Percentiles rank a stretch among this genome's conserved stretches.
These are phyloP conservation scores for Entomortierella parvispora DNA, from an alignment of 192 early-diverging fungal genomes.

Conservation along the genomic window DNA sequence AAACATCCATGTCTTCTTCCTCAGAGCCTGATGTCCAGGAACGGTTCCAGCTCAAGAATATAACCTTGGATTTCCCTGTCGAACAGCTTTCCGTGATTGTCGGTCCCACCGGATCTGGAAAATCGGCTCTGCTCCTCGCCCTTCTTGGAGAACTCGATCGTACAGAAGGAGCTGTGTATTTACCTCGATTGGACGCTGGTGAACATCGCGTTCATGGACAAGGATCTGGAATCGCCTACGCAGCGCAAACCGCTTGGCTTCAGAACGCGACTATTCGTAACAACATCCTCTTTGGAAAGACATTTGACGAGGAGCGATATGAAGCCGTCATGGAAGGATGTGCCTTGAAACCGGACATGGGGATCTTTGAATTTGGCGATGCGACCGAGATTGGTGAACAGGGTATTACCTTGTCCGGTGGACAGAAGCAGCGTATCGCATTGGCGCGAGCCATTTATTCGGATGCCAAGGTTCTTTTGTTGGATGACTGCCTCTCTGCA, in stretches of 20 bases:
- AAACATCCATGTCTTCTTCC: conserved; percentile 55
- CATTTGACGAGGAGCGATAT: conserved; percentile 76
- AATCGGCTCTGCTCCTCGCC: conserved; percentile 79
- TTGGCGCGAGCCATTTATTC: conserved; percentile 88
- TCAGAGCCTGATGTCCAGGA: conserved; percentile 2
- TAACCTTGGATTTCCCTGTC: conserved; percentile 70
- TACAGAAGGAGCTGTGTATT: conserved; percentile 39
- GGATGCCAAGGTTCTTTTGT: conserved; percentile 64
- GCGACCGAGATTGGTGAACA: conserved; percentile 91
- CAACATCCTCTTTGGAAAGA: conserved; percentile 82
- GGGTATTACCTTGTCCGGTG: conserved; percentile 81
- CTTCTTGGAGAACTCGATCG: conserved; percentile 82
- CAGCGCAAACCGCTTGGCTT: conserved; percentile 72
- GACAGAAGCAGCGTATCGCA: conserved; percentile 83
- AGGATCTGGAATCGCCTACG: conserved; percentile 77
- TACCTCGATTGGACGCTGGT: conserved; percentile 39
- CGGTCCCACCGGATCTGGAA: conserved; percentile 88
- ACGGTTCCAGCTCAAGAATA: conserved; percentile 63
- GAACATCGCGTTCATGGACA: conserved; percentile 28
- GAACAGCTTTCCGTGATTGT: conserved; percentile 78
- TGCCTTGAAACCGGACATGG: conserved; percentile 84
- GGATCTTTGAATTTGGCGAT: conserved; percentile 85
- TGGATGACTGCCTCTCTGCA: conserved; percentile 90
- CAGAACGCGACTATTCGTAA: conserved; percentile 76
- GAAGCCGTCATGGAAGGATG: conserved; percentile 80